Evolutionary conservation across 108 stramenopile genomes (phyloP).

Genomic region (Craspedostauros australis): DNA sequence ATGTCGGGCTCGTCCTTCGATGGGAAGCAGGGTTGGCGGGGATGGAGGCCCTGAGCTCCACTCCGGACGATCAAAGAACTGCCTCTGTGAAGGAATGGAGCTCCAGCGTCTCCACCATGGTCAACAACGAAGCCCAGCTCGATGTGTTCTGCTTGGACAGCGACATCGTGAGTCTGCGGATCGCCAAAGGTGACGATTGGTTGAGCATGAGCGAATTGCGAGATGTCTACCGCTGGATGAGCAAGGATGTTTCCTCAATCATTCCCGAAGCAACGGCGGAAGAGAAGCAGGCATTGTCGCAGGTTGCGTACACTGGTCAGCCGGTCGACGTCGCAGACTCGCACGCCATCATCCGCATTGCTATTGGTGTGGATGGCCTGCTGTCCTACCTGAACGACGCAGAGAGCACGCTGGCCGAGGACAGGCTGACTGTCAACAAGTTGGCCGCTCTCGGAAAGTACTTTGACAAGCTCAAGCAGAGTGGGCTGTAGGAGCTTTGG

Average conservation of each 20-base stretch:
- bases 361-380: slow-evolving; percentile 55
- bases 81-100: slow-evolving; percentile 54
- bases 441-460: slow-evolving; percentile 48
- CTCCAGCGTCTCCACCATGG: slow-evolving; percentile 33
- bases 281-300: slow-evolving; percentile 43
- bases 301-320: slow-evolving; percentile 53
- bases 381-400: slow-evolving; percentile 38
- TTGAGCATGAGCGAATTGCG: slow-evolving; percentile 51
- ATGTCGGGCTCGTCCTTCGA: slow-evolving; percentile 59
- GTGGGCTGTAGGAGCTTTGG: not conserved
- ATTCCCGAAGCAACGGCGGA: slow-evolving; percentile 41
- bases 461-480: slow-evolving; percentile 23
- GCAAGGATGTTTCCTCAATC: slow-evolving; percentile 41
- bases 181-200: slow-evolving; percentile 44
- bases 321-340: slow-evolving; percentile 60
- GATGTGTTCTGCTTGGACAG: slow-evolving; percentile 68
- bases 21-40: slow-evolving; percentile 72
- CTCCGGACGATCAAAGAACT: slow-evolving; percentile 27
- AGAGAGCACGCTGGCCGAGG: slow-evolving; percentile 27
- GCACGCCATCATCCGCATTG: slow-evolving; percentile 61
- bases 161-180: slow-evolving; percentile 63
- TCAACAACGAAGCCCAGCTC: slow-evolving; percentile 21
- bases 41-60: slow-evolving; percentile 48
- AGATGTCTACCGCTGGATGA: slow-evolving; percentile 67
- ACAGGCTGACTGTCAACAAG: slow-evolving; percentile 34